These are phyloP conservation scores for Gleditsia sinensis DNA, from an alignment of 306 rosid species.

Conservation along the genomic window DNA sequence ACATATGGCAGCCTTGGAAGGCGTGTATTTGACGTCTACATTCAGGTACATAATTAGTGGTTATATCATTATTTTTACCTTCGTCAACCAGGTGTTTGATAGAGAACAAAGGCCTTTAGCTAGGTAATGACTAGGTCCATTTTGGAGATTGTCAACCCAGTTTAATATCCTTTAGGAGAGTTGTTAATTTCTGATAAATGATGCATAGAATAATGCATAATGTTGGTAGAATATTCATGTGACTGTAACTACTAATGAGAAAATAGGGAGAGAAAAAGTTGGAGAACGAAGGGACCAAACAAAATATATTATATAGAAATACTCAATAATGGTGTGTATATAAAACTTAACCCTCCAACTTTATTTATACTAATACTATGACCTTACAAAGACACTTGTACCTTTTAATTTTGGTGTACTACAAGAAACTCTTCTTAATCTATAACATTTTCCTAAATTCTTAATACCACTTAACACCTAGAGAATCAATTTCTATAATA, in stretches of 20 bases:
- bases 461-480: neutral
- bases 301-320: too few species aligned
- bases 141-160: neutral
- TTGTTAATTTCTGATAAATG: too few species aligned
- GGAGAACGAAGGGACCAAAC: too few species aligned
- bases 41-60: conserved; percentile 44
- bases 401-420: neutral
- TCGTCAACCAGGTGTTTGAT: neutral
- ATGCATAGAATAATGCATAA: too few species aligned
- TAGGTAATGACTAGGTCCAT: neutral
- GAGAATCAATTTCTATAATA: neutral
- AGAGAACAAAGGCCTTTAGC: neutral
- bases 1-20: conserved; percentile 50
- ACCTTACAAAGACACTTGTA: too few species aligned
- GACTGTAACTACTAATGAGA: too few species aligned
- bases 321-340: neutral
- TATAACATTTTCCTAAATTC: neutral
- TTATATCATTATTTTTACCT: conserved; percentile 8
- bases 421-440: neutral
- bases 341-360: neutral
- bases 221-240: too few species aligned
- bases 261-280: too few species aligned
- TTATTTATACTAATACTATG: too few species aligned
- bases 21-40: conserved; percentile 61
- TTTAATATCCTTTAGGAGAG: conserved; percentile 3